Base-by-base conservation (phyloP, 352 stramenopile species). In the Pythium biforme region DNA sequence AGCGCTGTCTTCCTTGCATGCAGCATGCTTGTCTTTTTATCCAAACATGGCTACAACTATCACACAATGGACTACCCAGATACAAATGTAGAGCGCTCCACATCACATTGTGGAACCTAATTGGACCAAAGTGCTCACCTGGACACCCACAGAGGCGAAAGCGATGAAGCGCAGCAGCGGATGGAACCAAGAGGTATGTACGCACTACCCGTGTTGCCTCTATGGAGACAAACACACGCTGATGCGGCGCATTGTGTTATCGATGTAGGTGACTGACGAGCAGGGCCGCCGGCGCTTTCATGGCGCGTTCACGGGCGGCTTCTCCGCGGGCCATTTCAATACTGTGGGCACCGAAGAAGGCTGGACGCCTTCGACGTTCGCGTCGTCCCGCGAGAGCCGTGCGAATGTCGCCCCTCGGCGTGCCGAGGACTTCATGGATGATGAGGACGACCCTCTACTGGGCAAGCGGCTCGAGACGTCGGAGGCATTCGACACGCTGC, bases 281-380 rank as follows among this genome's bases (percentile, higher is more conserved):
- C 72, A 94, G 59, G 84, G 84, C 4, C 80, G 82, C 15, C 71
- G 84, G 47, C 81, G 91, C 53, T 97, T 98, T 74, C 92, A 98
- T 71, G 93, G 93, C 58, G 94, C 94, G 15, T 98, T 98, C 74
- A 98, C 90, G 1, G 92, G 92, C 51, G 94, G 94, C 27, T 98
- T 97, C 73, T 96, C 88, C 11, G 92, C 94, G 34, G 94, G 92
- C 31, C 97, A 98, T 69, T 98, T 87, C 75, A 98, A 98, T 69
- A 93, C 91, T n/a, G 93, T 97, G 5, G 92, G 89, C 39, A 91
- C 61, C 29, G 82, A 90, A 39, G 86, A 97, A 71, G 92, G 92
- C 76, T 98, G 91, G 90, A 72, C 75, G 41, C 92, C 92, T 7
- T 72, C 59, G 20, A 77, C 76, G 15, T 97, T 97, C 65, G 74